phyloP scores from a whole-genome alignment of 768 basidiomycete species.

The Mycena vitilis region DNA sequence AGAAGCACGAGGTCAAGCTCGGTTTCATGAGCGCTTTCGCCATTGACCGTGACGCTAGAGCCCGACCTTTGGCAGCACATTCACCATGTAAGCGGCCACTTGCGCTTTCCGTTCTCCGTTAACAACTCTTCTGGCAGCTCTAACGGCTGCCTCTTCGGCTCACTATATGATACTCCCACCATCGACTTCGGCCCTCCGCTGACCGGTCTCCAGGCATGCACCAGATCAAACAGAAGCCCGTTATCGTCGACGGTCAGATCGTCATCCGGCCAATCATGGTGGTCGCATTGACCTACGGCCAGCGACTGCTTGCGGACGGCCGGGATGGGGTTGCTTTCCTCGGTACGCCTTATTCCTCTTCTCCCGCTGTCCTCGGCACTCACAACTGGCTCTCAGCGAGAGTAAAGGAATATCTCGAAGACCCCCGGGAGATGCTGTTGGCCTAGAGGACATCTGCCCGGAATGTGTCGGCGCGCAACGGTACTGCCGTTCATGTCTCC shows the following conservation, averaged over 20 bases:
- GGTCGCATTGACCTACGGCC: slow-evolving; percentile 94
- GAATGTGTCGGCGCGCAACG: too few species aligned
- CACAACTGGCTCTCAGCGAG: slow-evolving; percentile 79
- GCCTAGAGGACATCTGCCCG: too few species aligned
- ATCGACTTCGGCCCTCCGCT: slow-evolving; percentile 67
- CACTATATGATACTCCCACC: slow-evolving; percentile 97
- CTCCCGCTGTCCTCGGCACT: too few species aligned
- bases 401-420: slow-evolving; percentile 93
- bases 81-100: slow-evolving; percentile 84
- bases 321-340: slow-evolving; percentile 98
- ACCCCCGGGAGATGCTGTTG: slow-evolving; percentile 90
- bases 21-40: slow-evolving; percentile 99
- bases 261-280: slow-evolving; percentile 98
- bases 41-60: slow-evolving; percentile 88
- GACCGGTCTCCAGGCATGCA: slow-evolving; percentile 78
- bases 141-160: slow-evolving; percentile 98
- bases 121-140: slow-evolving; percentile 65
- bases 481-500: too few species aligned
- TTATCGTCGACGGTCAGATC: slow-evolving; percentile 94
- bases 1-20: slow-evolving; percentile 94
- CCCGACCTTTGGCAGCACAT: slow-evolving; percentile 94
- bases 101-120: not conserved
- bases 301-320: slow-evolving; percentile 94
- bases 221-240: slow-evolving; percentile 89
- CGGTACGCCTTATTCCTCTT: slow-evolving; percentile 67